phyloP scores from a whole-genome alignment of 2,329 filamentous ascomycete genomes.

The Diaporthe sp. region DNA sequence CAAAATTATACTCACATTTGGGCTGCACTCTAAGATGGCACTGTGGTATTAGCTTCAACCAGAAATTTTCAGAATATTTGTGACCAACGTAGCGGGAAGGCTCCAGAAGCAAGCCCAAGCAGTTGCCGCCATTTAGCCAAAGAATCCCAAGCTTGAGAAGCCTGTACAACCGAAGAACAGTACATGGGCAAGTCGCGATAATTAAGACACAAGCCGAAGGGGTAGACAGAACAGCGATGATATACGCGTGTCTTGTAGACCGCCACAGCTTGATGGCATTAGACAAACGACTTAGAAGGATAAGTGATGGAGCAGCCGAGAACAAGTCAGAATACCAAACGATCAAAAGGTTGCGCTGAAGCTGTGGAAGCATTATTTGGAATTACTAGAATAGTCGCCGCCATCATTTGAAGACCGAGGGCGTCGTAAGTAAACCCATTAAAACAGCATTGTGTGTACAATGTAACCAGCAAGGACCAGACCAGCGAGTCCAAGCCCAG shows the following conservation, averaged over 20 bases:
- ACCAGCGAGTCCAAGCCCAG: conserved; percentile 22
- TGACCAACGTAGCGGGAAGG: too few relatives aligned
- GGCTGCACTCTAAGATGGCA: background rate
- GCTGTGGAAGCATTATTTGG: conserved; percentile 1
- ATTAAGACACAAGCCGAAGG: background rate
- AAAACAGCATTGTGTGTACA: background rate
- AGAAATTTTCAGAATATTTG: too few relatives aligned
- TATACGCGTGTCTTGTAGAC: background rate
- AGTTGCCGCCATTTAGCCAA: too few relatives aligned
- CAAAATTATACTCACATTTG: background rate
- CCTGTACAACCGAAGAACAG: too few relatives aligned
- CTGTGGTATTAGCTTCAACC: too few relatives aligned
- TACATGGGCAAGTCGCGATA: background rate
- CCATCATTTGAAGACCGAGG: background rate
- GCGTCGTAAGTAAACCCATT: conserved; percentile 1
- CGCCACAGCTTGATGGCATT: background rate
- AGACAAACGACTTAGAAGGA: background rate
- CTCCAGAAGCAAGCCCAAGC: too few relatives aligned
- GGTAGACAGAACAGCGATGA: background rate
- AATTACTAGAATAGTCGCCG: conserved; percentile 13
- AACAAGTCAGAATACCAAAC: too few relatives aligned
- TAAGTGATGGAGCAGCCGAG: background rate
- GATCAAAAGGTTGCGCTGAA: background rate
- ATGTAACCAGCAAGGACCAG: conserved; percentile 9
- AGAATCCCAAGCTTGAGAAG: too few relatives aligned